phyloP scores from a whole-genome alignment of 2,329 filamentous ascomycete species.

The Basipetospora chlamydospora region DNA sequence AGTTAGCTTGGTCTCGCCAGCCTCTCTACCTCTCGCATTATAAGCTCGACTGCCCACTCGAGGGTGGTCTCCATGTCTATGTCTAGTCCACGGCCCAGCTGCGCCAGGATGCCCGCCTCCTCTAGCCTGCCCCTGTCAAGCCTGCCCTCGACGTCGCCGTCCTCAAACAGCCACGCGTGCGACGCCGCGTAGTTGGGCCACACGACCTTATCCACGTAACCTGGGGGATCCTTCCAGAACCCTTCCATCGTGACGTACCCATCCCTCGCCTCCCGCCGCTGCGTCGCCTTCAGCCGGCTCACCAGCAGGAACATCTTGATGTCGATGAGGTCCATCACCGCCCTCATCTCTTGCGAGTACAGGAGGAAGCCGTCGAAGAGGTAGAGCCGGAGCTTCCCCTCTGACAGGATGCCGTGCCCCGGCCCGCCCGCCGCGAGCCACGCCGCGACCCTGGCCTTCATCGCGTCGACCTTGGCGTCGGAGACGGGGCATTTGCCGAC shows the following conservation, averaged over 20 bases:
- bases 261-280: conserved; percentile 50
- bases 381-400: conserved; percentile 35
- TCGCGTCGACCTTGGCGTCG: conserved; percentile 26
- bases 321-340: conserved; percentile 50
- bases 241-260: conserved; percentile 75
- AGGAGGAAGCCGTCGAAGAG: conserved; percentile 84
- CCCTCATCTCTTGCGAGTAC: conserved; percentile 43
- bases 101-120: conserved; percentile 31
- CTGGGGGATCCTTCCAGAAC: conserved; percentile 90
- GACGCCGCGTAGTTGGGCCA: conserved; percentile 87
- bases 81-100: conserved; percentile 30
- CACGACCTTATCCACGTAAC: conserved; percentile 85
- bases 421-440: conserved; percentile 30
- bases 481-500: conserved; percentile 40
- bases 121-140: conserved; percentile 31
- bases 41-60: conserved; percentile 51
- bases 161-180: conserved; percentile 67
- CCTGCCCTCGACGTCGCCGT: conserved; percentile 48
- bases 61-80: conserved; percentile 47
- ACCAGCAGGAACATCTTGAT: conserved; percentile 67
- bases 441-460: conserved; percentile 30
- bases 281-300: conserved; percentile 47
- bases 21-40: conserved; percentile 34
- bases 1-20: neutral
- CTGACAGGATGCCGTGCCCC: conserved; percentile 21